These are phyloP conservation scores for Fagopyrum esculentum DNA, from an alignment of 148 eudicot genomes.

Conservation along the genomic window DNA sequence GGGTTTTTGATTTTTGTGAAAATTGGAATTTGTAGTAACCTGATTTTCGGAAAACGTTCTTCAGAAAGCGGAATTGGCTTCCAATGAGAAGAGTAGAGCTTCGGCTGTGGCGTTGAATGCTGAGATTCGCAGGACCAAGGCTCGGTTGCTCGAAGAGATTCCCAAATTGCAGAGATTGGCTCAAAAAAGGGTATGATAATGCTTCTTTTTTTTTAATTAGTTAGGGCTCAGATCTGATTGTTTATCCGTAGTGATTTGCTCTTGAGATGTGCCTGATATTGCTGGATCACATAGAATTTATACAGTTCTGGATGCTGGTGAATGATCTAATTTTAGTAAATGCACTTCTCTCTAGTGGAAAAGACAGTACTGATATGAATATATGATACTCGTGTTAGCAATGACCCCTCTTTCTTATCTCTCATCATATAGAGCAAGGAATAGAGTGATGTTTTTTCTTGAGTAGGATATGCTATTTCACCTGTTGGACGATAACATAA, in stretches of 20 bases:
- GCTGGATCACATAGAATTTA: background rate
- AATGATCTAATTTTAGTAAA: background rate
- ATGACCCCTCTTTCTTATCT: background rate
- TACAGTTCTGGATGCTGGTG: background rate
- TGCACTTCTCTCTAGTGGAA: background rate
- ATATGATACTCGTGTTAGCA: background rate
- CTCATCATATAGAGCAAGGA: background rate
- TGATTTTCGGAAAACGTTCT: background rate
- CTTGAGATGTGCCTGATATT: background rate
- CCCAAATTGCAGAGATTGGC: constrained; percentile 94
- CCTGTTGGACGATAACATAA: background rate
- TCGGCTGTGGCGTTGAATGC: constrained; percentile 85
- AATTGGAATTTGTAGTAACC: background rate
- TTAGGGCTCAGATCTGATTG: background rate
- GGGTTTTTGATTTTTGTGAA: background rate
- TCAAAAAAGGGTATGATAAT: constrained; percentile 56
- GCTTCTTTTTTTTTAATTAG: background rate
- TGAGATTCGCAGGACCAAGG: constrained; percentile 90
- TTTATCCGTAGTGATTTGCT: background rate
- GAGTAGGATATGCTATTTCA: background rate
- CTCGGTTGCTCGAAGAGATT: constrained; percentile 76
- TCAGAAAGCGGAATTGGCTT: constrained; percentile 81
- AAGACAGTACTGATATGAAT: background rate
- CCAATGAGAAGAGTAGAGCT: constrained; percentile 70
- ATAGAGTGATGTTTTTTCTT: background rate